Percentiles rank a stretch among this genome's conserved stretches.
Evolutionary conservation across 208 protist genomes (phyloP).

Genomic region (Leishmania aethiopica): DNA sequence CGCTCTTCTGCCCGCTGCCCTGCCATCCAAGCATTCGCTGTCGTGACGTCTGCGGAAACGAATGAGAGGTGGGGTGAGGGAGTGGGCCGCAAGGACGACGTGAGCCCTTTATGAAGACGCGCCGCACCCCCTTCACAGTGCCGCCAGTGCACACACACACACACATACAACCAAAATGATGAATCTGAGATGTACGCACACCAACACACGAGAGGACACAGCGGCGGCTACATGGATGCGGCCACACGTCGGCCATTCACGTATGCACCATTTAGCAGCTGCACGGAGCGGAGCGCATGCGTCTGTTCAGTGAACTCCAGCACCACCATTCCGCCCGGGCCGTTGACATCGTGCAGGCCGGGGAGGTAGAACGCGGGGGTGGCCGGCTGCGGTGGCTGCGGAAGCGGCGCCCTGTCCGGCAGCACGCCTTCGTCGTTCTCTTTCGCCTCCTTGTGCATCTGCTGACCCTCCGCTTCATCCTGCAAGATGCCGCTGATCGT

Average conservation of each 20-base stretch:
- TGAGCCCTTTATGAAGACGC: not conserved
- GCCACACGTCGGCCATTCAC: slow-evolving; percentile 71
- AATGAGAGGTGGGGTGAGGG: not conserved
- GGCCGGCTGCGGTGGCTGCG: slow-evolving; percentile 7
- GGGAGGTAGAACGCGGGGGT: slow-evolving; percentile 19
- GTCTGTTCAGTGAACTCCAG: slow-evolving; percentile 45
- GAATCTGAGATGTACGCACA: not conserved
- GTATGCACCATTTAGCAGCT: slow-evolving; percentile 62
- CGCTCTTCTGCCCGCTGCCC: not conserved
- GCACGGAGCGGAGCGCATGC: slow-evolving; percentile 40
- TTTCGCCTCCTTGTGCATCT: not conserved
- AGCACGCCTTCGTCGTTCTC: slow-evolving; percentile 16
- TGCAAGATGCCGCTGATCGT: slow-evolving; percentile 12
- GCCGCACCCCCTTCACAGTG: not conserved
- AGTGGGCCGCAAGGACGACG: no score
- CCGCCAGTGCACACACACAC: not conserved
- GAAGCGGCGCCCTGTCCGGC: slow-evolving; percentile 23
- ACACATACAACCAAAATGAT: not conserved
- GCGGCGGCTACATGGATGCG: slow-evolving; percentile 41
- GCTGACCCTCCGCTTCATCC: slow-evolving; percentile 1
- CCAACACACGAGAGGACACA: not conserved
- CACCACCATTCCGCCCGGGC: slow-evolving; percentile 69
- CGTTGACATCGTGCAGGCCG: slow-evolving; percentile 59
- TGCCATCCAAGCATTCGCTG: not conserved
- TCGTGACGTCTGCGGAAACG: not conserved